Percentiles rank a stretch among this genome's conserved stretches.
Conservation (phyloP, 345 rosid genomes). For the Erucastrum elatum region DNA sequence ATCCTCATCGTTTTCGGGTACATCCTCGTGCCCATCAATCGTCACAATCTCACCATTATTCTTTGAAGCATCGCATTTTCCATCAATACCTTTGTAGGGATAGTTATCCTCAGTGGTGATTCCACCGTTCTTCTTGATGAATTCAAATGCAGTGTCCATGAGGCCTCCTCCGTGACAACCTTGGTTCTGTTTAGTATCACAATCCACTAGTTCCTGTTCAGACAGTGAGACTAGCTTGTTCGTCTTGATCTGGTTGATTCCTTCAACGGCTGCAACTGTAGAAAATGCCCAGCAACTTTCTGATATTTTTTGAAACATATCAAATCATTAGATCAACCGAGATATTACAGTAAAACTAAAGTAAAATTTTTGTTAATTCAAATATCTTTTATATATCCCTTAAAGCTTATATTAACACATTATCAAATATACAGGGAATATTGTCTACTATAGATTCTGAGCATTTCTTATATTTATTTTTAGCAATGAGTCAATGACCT, state of each 20-base stretch:
- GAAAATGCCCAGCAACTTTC: conserved; percentile 85
- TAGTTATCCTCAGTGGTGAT: conserved; percentile 50
- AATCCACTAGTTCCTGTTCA: conserved; percentile 67
- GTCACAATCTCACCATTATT: conserved; percentile 43
- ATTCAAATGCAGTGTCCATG: conserved; percentile 60
- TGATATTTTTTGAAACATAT: conserved; percentile 14
- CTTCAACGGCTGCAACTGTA: conserved; percentile 61
- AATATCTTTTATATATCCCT: not conserved
- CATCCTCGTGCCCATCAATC: conserved; percentile 57
- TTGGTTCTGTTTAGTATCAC: conserved; percentile 58
- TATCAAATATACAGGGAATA: not conserved
- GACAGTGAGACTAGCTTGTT: conserved; percentile 54
- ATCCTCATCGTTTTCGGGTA: conserved; percentile 52
- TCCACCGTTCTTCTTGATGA: conserved; percentile 46
- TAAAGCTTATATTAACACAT: not conserved
- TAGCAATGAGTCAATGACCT: not conserved
- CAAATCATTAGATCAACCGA: conserved; percentile 3
- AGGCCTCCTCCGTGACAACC: conserved; percentile 66
- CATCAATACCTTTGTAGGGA: conserved; percentile 49
- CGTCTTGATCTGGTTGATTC: conserved; percentile 61
- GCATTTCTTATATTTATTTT: not conserved
- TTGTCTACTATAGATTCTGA: not conserved
- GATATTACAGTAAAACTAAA: not conserved
- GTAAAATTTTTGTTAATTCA: not conserved
- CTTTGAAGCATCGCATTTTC: conserved; percentile 44